Percentiles rank a stretch among this genome's conserved stretches.
phyloP scores from a whole-genome alignment of 164 flowering plant species.

The Stephania cephalantha region DNA sequence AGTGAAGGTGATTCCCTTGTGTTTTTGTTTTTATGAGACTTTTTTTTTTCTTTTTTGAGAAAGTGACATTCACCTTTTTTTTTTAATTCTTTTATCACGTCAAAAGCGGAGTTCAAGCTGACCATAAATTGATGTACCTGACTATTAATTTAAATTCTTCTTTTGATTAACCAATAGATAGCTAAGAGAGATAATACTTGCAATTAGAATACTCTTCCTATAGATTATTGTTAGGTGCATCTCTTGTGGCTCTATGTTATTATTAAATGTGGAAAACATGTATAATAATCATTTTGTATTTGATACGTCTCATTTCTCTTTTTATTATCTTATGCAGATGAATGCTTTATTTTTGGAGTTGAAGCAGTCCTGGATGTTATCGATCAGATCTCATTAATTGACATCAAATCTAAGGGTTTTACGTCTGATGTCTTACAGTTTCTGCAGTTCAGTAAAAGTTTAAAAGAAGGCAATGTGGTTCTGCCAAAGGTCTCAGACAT shows the following conservation, averaged over 20 bases:
- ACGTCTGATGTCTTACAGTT: slow-evolving; percentile 55
- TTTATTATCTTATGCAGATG: slow-evolving; percentile 34
- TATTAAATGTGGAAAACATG: background rate
- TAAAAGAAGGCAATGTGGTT: slow-evolving; percentile 19
- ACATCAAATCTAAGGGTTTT: slow-evolving; percentile 38
- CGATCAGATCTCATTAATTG: slow-evolving; percentile 46
- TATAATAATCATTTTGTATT: background rate
- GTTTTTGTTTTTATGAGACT: background rate
- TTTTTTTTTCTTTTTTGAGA: too few relatives aligned
- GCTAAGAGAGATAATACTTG: background rate
- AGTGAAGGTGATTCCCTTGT: background rate
- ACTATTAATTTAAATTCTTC: background rate
- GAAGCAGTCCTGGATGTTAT: slow-evolving; percentile 42
- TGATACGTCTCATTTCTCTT: background rate
- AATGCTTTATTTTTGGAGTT: slow-evolving; percentile 32
- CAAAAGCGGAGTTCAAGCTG: background rate
- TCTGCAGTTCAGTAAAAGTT: slow-evolving; percentile 36
- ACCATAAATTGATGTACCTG: background rate
- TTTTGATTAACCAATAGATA: background rate
- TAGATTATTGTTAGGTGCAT: background rate
- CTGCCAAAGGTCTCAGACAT: slow-evolving; percentile 24
- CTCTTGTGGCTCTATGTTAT: background rate
- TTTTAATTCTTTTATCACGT: background rate
- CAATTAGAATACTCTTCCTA: background rate
- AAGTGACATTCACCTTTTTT: background rate